Evolutionary conservation across 495 filamentous ascomycete species (phyloP).

Genomic region (Neurospora sp.): DNA sequence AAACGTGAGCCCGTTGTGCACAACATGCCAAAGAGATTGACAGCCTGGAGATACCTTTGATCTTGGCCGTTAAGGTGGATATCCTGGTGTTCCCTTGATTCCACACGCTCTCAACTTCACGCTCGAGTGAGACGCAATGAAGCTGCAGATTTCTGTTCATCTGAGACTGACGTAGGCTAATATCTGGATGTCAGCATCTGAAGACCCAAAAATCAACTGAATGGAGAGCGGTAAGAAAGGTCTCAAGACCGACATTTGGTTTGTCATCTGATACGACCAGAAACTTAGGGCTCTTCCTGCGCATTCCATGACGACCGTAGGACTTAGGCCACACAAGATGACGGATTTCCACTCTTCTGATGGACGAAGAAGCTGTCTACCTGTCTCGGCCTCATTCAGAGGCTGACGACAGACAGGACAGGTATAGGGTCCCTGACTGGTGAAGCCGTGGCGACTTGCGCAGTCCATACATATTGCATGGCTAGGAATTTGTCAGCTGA

Average conservation of each 20-base stretch:
- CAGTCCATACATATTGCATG: conserved; percentile 83
- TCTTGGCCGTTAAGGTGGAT: conserved; percentile 48
- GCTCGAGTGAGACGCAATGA: conserved; percentile 35
- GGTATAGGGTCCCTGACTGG: conserved; percentile 40
- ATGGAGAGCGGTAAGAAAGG: background rate
- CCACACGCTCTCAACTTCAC: conserved; percentile 70
- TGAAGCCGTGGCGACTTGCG: conserved; percentile 57
- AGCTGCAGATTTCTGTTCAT: conserved; percentile 7
- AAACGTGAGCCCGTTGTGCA: background rate
- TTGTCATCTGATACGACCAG: conserved; percentile 84
- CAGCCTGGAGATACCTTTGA: conserved; percentile 12
- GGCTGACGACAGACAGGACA: conserved; percentile 78
- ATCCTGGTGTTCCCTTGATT: conserved; percentile 78
- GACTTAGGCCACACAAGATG: conserved; percentile 74
- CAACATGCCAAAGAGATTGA: background rate
- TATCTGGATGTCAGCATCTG: conserved; percentile 1
- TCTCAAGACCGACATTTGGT: conserved; percentile 61
- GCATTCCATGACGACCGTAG: conserved; percentile 82
- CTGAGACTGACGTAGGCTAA: conserved; percentile 59
- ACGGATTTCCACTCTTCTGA: conserved; percentile 92
- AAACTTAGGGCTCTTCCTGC: conserved; percentile 75
- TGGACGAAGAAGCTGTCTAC: conserved; percentile 61
- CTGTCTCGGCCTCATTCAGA: conserved; percentile 61
- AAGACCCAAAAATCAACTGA: background rate
- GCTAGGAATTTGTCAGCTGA: conserved; percentile 30